Percentiles rank a stretch among this genome's conserved stretches.
Conservation (phyloP, 2,329 filamentous ascomycete species). For the Huntiella omanensis region DNA sequence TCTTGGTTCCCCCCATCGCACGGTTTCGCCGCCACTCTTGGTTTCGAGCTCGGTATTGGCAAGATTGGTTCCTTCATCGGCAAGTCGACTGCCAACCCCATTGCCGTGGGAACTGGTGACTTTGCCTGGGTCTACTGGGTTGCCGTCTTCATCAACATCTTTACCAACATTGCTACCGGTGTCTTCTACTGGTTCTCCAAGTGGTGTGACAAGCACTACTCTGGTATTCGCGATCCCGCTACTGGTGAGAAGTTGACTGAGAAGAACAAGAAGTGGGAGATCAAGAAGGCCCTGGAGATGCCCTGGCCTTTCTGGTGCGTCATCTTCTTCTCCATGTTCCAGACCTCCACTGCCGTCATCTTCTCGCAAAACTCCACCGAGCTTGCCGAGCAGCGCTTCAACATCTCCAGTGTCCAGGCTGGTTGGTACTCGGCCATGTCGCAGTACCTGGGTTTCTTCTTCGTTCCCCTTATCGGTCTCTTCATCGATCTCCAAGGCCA, state of each 20-base stretch:
- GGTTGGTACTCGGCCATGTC: slow-evolving; percentile 41
- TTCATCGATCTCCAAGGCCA: slow-evolving; percentile 38
- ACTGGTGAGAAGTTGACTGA: slow-evolving; percentile 41
- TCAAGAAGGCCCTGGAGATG: slow-evolving; percentile 33
- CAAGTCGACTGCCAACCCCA: slow-evolving; percentile 40
- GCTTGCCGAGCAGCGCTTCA: slow-evolving; percentile 38
- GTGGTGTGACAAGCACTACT: slow-evolving; percentile 28
- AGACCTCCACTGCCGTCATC: slow-evolving; percentile 35
- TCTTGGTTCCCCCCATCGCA: slow-evolving; percentile 44
- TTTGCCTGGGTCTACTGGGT: slow-evolving; percentile 46
- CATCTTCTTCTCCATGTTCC: slow-evolving; percentile 35
- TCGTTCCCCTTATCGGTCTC: slow-evolving; percentile 35
- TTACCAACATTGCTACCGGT: slow-evolving; percentile 35
- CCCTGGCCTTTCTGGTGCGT: slow-evolving; percentile 43
- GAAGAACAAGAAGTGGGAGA: slow-evolving; percentile 37
- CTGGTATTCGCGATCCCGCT: slow-evolving; percentile 30
- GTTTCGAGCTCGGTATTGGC: slow-evolving; percentile 39
- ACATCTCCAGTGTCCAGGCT: slow-evolving; percentile 32
- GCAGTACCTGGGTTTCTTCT: slow-evolving; percentile 37
- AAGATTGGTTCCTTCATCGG: slow-evolving; percentile 44
- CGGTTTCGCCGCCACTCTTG: slow-evolving; percentile 42
- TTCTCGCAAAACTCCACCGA: slow-evolving; percentile 42
- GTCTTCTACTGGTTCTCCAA: slow-evolving; percentile 37
- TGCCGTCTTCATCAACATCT: slow-evolving; percentile 43
- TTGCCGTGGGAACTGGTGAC: slow-evolving; percentile 34